Conservation (phyloP, 1,284 basidiomycete species). For the Marasmius fiardii region DNA sequence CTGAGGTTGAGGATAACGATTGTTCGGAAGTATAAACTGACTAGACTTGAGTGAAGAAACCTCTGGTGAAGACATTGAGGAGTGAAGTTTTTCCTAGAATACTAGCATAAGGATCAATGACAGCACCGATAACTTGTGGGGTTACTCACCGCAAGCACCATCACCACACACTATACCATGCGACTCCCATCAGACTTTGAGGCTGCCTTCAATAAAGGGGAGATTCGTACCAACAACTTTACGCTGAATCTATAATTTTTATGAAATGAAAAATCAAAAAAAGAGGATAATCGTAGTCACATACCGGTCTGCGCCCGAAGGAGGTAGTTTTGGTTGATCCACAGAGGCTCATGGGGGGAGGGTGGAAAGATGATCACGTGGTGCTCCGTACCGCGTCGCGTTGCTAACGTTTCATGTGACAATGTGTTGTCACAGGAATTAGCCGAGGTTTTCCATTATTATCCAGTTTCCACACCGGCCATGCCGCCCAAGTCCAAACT, state of each 20-base stretch:
- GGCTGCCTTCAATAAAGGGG: slow-evolving; percentile 4
- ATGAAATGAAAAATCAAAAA: not conserved
- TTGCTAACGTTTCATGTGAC: not conserved
- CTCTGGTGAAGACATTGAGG: slow-evolving; percentile 81
- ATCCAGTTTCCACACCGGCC: not conserved
- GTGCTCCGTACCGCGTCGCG: not conserved
- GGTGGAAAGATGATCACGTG: not conserved
- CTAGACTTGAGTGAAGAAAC: slow-evolving; percentile 89
- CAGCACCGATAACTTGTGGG: slow-evolving; percentile 13
- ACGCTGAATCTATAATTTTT: slow-evolving; percentile 47
- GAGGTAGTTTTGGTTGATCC: slow-evolving; percentile 42
- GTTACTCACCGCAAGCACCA: slow-evolving; percentile 78
- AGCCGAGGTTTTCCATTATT: not conserved
- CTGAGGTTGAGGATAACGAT: not conserved
- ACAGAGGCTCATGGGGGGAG: slow-evolving; percentile 42
- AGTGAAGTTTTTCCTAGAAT: slow-evolving; percentile 73
- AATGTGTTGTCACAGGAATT: not conserved
- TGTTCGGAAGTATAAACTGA: slow-evolving; percentile 39
- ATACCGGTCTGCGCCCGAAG: slow-evolving; percentile 52
- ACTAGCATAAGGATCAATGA: slow-evolving; percentile 19
- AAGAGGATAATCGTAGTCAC: slow-evolving; percentile 19
- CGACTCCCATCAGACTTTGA: not conserved
- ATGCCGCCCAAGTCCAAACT: not conserved
- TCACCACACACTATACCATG: slow-evolving; percentile 72
- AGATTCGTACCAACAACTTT: slow-evolving; percentile 56